phyloP scores from a whole-genome alignment of 2,329 filamentous ascomycete species.

The Elsinoe necatrix region DNA sequence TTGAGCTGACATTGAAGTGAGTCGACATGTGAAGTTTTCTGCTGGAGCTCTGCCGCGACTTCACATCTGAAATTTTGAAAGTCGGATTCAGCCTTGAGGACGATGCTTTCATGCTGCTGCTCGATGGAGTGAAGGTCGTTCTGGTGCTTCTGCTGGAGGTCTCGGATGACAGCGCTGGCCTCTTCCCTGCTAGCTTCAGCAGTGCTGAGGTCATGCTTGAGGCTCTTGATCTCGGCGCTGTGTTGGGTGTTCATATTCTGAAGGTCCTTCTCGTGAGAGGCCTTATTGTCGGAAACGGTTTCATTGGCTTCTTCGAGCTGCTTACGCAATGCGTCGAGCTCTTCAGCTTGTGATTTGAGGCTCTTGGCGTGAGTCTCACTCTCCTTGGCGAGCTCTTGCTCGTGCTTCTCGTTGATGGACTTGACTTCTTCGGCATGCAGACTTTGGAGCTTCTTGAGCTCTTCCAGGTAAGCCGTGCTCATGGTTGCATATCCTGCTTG shows the following conservation, averaged over 20 bases:
- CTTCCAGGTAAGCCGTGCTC: not conserved
- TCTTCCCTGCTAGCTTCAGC: not conserved
- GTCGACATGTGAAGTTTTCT: not conserved
- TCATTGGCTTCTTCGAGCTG: not conserved
- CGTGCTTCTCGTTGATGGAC: not conserved
- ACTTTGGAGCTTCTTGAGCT: not conserved
- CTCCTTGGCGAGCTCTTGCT: constrained; percentile 3
- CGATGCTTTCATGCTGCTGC: not conserved
- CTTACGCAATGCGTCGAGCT: not conserved
- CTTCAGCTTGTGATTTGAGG: not conserved
- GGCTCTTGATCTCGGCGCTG: not conserved
- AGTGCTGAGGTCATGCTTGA: not conserved
- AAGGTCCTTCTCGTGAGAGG: not conserved
- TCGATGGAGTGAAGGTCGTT: not conserved
- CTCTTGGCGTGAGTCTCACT: not conserved
- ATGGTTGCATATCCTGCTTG: not conserved
- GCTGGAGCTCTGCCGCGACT: not conserved
- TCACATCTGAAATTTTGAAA: not conserved
- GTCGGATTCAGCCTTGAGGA: not conserved
- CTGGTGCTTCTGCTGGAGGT: not conserved
- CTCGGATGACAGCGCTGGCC: not conserved
- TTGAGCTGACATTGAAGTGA: not conserved
- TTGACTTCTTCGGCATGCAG: not conserved
- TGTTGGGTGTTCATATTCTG: not conserved
- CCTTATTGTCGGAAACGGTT: not conserved